Conservation (phyloP, 208 protist genomes). For the Trypanosoma congolense region DNA sequence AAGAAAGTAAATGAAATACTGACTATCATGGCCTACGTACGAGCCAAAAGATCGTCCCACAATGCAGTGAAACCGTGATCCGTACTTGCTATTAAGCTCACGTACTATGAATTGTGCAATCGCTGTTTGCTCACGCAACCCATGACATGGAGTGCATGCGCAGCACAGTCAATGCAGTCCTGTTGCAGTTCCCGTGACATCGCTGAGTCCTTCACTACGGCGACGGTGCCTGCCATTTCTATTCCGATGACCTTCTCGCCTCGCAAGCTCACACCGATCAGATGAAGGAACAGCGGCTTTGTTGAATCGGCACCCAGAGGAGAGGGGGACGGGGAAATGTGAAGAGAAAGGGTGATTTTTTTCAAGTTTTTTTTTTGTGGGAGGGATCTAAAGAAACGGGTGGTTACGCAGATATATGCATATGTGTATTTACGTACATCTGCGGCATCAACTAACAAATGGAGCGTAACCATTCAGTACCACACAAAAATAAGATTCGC, state of each 20-base stretch:
- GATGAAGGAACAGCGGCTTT: not conserved
- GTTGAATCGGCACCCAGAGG: too few relatives aligned
- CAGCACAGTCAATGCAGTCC: conserved; percentile 84
- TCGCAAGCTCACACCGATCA: not conserved
- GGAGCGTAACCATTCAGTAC: too few relatives aligned
- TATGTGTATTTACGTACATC: too few relatives aligned
- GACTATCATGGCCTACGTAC: conserved; percentile 98
- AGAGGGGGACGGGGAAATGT: too few relatives aligned
- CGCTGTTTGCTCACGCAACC: conserved; percentile 93
- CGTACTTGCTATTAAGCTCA: conserved; percentile 98
- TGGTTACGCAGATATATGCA: too few relatives aligned
- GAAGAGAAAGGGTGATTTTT: too few relatives aligned
- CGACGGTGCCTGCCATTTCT: conserved; percentile 55
- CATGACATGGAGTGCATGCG: conserved; percentile 53
- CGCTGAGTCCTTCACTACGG: conserved; percentile 69
- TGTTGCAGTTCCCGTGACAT: conserved; percentile 82
- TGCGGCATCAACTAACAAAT: too few relatives aligned
- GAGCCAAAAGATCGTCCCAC: conserved; percentile 99
- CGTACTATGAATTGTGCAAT: conserved; percentile 99
- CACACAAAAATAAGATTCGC: too few relatives aligned
- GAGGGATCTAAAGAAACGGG: too few relatives aligned
- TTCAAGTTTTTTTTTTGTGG: too few relatives aligned
- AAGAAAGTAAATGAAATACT: conserved; percentile 99
- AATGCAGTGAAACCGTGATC: conserved; percentile 99
- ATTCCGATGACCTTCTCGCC: not conserved